Evolutionary conservation across 306 rosid species (phyloP), one percentile per base, ranked within the genome.

Genomic region (Lablab purpureus): DNA sequence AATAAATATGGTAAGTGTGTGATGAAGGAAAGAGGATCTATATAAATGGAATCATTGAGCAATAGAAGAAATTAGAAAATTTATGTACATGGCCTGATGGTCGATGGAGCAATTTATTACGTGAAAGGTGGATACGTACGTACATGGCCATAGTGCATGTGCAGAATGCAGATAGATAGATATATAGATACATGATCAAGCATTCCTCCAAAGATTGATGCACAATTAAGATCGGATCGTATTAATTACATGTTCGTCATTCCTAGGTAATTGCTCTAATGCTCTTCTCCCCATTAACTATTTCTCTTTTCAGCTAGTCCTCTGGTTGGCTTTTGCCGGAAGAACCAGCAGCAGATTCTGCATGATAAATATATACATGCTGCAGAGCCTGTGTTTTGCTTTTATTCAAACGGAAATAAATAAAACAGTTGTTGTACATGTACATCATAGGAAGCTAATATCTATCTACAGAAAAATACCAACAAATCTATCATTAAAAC

Each of bases 311-410:
- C 2, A 5, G 25, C n/a, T 17, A 11, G 0, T 28, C 30, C 27
- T 17, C 55, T 71, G 19, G 78, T 60, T 37, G 54, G 58, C 34
- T 50, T 80, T 12, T 80, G 83, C 73, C 56, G 55, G 66, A 62
- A 36, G 18, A 40, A 4, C 8, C 51, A 63, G 79, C 40, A 63
- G 54, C 84, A 80, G 51, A 12, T 28, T 73, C 79, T 73, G 83
- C 1, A 37, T 34, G 36, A 34, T 22, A 60, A 34, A 34, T 34
- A 1, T 34, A 34, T 49, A 28, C 4, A 9, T 27, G 37, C 5
- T 49, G 75, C 46, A 49, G 18, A 70, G 62, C 10, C 46, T 17
- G 5, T 17, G 1, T 64, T 30, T 18, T 18, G 3, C 18, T 51
- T 34, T 64, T 34, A 30, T 60, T 30, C 6, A 30, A 60, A 15